These are phyloP conservation scores for Triglochin maritima DNA, from an alignment of 106 monocot species.

Conservation along the genomic window DNA sequence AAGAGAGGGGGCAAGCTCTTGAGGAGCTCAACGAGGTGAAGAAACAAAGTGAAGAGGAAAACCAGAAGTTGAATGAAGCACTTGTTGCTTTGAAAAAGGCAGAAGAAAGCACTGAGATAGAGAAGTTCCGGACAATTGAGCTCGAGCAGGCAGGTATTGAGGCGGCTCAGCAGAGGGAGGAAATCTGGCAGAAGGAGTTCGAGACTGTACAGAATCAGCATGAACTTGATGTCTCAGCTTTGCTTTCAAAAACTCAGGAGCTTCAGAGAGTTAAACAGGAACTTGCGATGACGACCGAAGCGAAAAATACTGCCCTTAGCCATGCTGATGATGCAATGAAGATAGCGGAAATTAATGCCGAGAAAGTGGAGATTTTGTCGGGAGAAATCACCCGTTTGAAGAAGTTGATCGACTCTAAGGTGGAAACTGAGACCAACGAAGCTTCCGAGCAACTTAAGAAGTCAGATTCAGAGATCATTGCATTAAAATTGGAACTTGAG, in stretches of 20 bases:
- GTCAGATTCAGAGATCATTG: constrained; percentile 30
- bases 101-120: constrained; percentile 45
- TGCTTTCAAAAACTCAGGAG: constrained; percentile 41
- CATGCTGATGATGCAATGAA: constrained; percentile 57
- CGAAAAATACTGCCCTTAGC: constrained; percentile 54
- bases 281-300: constrained; percentile 41
- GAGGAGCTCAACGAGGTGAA: constrained; percentile 58
- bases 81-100: constrained; percentile 44
- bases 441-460: constrained; percentile 29
- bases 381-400: constrained; percentile 46
- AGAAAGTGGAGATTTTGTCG: constrained; percentile 49
- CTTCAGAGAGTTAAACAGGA: constrained; percentile 55
- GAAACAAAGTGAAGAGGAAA: constrained; percentile 30
- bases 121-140: constrained; percentile 66
- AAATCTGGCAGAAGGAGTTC: constrained; percentile 51
- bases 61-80: constrained; percentile 38
- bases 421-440: constrained; percentile 37
- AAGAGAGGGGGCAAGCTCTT: constrained; percentile 30
- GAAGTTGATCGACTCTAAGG: constrained; percentile 35
- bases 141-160: constrained; percentile 53
- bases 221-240: constrained; percentile 31
- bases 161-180: constrained; percentile 43
- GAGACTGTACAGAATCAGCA: constrained; percentile 40
- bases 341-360: constrained; percentile 63
- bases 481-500: constrained; percentile 47